A percentile compares a stretch with the other conserved stretches of the same genome.
phyloP scores from a whole-genome alignment of 345 rosid genomes.

The Eucalyptus sp. region DNA sequence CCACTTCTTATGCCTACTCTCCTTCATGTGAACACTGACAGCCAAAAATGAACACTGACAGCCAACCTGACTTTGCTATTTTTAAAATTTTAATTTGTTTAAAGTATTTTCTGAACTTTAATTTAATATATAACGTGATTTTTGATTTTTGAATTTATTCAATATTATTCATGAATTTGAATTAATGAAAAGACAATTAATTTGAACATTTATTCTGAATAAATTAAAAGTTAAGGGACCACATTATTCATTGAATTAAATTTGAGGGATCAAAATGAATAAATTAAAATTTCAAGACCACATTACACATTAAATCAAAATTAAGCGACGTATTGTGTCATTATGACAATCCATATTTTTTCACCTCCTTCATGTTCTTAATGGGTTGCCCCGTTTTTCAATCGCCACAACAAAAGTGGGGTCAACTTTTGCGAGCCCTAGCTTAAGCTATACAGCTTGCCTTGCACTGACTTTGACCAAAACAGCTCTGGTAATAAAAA shows the following conservation, averaged over 20 bases:
- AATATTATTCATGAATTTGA: neutral
- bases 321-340: rapidly evolving
- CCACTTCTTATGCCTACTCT: neutral
- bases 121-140: neutral
- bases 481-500: neutral
- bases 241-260: neutral
- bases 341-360: neutral
- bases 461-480: neutral
- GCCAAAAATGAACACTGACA: neutral
- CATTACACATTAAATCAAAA: neutral
- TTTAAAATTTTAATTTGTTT: too few species aligned
- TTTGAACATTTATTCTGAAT: too few species aligned
- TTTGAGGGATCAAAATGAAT: rapidly evolving
- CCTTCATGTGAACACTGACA: neutral
- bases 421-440: neutral
- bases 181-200: neutral
- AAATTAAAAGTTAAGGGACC: rapidly evolving
- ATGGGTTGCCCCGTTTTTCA: neutral
- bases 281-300: neutral
- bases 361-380: neutral
- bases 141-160: neutral
- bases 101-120: neutral
- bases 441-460: neutral
- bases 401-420: rapidly evolving
- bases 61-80: neutral